Evolutionary conservation across 1,139 yeast species (phyloP), one percentile per base, ranked within the genome.

Genomic region (Yarrowia galli): DNA sequence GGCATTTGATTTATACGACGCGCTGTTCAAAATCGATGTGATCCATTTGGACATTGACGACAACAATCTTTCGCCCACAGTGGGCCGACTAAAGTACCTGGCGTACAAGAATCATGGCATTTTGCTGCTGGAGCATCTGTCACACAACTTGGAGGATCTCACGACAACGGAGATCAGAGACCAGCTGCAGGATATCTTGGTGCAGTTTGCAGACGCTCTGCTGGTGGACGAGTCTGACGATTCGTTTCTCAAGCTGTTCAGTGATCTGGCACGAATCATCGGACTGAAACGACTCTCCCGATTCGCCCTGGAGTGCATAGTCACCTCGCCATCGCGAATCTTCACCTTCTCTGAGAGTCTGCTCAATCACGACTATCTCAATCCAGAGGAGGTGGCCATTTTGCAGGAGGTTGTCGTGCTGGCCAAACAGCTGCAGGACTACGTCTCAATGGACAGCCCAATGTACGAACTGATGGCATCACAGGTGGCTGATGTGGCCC

Each of bases 21-120:
- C 83, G 32, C 77, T 96, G 35, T 89, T 93, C 75, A 80, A 82
- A 65, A 82, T 91, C 51, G 92, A 89, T 63, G 89, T 92, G 1
- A 78, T 91, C 9, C 84, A 75, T 67, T 67, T 77, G 18, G 70
- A 73, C 56, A 35, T 67, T 9, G 67, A 73, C 70, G 74, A 71
- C 67, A 70, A 77, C 20, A 75, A 76, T 15, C 70, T 85, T 15
- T 88, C 96, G 0, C 96, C 96, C 0, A 87, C 89, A 12, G 84
- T 92, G 38, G 88, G 88, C 72, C 83, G 88, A 10, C 80, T 95
- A 58, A 83, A 97, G 67, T 92, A 91, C 75, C 80, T 93, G 72
- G 89, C 90, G 0, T 88, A 87, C 75, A 83, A 97, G 71, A 95
- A 95, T 75, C 81, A 97, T 69, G 97, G 97, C 0, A 83, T 91